Base-by-base conservation (phyloP, 179 eudicot species). In the Beta corolliflora region DNA sequence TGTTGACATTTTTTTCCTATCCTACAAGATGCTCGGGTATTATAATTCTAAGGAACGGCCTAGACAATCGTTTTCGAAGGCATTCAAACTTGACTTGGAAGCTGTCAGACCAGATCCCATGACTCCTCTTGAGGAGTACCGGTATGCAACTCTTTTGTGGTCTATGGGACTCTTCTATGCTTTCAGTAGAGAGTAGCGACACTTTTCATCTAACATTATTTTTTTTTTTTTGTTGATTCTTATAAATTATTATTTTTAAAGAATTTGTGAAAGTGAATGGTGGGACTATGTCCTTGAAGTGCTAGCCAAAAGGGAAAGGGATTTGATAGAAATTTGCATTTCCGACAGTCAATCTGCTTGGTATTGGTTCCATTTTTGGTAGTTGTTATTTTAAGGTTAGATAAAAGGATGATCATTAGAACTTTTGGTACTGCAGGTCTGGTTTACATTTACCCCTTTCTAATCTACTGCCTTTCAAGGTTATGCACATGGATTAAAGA, bases 81-180 rank as follows among this genome's bases (percentile, higher is more conserved):
- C 96, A 71, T 75, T 94, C 61, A 95, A 95, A 88, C 82, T 95
- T 80, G 88, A 91, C 66, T 83, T 95, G 83, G 97, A 95, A 86
- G 89, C 93, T 82, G 95, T 95, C 72, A 89, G 93, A 85, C 99
- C 99, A 83, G 93, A 94, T 87, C 94, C 98, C 81, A 84, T 78
- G 72, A 89, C 88, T 80, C 97, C 96, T 72, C 90, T 95, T 14
- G 99, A 95, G 82, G 99, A 95, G 87, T 91, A 91, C 70, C 85
- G 99, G 99, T 94, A 84, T 64, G 80, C 48, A 9, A 10, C 58
- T 80, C 44, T 10, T 63, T 31, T 84, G 73, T 54, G 44, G 56
- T 75, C 61, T 25, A 73, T 15, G 45, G n/a, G 23, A 73, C 52
- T 68, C 21, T 8, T 73, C 12, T 73, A 16, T 53, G 60, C 44